phyloP scores from a whole-genome alignment of 192 early-diverging fungal genomes.

The Coemansia sp. region DNA sequence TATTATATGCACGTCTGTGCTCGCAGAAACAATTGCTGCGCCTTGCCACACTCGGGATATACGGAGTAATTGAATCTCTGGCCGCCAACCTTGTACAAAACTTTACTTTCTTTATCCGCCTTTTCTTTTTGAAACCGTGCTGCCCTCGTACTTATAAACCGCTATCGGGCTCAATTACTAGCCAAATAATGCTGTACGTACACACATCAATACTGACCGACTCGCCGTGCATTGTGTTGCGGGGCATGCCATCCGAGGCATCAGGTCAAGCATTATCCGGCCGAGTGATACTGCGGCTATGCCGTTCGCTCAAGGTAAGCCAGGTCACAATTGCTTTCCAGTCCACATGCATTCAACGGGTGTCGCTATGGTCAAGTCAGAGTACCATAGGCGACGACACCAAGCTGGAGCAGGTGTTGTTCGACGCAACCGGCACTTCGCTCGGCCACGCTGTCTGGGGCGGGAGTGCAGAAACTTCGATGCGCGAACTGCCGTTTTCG shows the following conservation, averaged over 20 bases:
- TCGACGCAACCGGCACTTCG: constrained; percentile 12
- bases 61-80: not conserved
- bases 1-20: not conserved
- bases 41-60: not conserved
- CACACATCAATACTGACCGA: constrained; percentile 31
- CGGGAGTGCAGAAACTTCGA: not conserved
- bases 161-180: constrained; percentile 2
- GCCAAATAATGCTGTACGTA: constrained; percentile 34
- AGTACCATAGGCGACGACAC: not conserved
- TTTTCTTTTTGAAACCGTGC: not conserved
- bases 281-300: constrained; percentile 34
- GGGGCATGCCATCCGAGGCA: constrained; percentile 31
- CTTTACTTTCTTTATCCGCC: not conserved
- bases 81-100: not conserved
- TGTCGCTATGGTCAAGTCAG: not conserved
- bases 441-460: constrained; percentile 22
- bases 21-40: not conserved
- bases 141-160: not conserved
- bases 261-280: constrained; percentile 27
- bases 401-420: constrained; percentile 17
- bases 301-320: constrained; percentile 34
- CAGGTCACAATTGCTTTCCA: constrained; percentile 19
- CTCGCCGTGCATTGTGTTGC: constrained; percentile 16
- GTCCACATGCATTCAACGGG: not conserved
- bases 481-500: constrained; percentile 35